These are phyloP conservation scores for Lenzites betulinus DNA, from an alignment of 768 basidiomycete species.

Conservation along the genomic window DNA sequence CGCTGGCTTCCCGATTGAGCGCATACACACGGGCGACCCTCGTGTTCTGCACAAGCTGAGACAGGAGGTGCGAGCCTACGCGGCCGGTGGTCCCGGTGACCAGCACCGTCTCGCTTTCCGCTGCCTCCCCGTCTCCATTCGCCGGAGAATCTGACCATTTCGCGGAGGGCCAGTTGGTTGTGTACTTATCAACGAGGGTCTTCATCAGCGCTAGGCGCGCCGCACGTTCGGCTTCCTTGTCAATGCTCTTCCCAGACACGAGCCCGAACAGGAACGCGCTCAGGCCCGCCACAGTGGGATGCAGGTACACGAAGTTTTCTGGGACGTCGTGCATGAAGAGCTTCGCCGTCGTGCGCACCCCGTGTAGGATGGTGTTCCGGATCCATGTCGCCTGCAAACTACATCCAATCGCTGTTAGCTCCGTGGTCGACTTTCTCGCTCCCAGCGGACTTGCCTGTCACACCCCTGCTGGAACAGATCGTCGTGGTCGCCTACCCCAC, in stretches of 20 bases:
- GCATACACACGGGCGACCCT: slow-evolving; percentile 29
- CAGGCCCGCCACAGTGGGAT: slow-evolving; percentile 41
- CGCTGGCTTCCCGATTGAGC: slow-evolving; percentile 24
- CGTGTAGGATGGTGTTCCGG: slow-evolving; percentile 34
- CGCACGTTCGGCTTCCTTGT: slow-evolving; percentile 25
- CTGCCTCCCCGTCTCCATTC: slow-evolving; percentile 2
- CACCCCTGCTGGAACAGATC: slow-evolving; percentile 46
- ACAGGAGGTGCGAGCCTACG: slow-evolving; percentile 32
- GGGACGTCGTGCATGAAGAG: slow-evolving; percentile 26
- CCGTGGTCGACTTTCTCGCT: too few species aligned
- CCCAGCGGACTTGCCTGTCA: too few species aligned
- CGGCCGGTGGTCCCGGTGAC: slow-evolving; percentile 40
- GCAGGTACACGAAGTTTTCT: slow-evolving; percentile 37
- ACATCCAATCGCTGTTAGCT: too few species aligned
- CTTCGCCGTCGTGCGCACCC: slow-evolving; percentile 26
- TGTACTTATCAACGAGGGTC: slow-evolving; percentile 45
- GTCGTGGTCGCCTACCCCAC: slow-evolving; percentile 35
- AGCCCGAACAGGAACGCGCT: slow-evolving; percentile 22
- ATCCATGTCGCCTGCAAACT: slow-evolving; percentile 39
- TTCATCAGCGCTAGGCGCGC: slow-evolving; percentile 31
- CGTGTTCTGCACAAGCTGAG: slow-evolving; percentile 22
- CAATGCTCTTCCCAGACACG: slow-evolving; percentile 1
- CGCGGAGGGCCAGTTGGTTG: background rate
- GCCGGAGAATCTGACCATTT: background rate
- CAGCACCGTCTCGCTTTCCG: slow-evolving; percentile 25